Evolutionary conservation across 129 eudicot genomes (phyloP).

Genomic region (Saposhnikovia divaricata): DNA sequence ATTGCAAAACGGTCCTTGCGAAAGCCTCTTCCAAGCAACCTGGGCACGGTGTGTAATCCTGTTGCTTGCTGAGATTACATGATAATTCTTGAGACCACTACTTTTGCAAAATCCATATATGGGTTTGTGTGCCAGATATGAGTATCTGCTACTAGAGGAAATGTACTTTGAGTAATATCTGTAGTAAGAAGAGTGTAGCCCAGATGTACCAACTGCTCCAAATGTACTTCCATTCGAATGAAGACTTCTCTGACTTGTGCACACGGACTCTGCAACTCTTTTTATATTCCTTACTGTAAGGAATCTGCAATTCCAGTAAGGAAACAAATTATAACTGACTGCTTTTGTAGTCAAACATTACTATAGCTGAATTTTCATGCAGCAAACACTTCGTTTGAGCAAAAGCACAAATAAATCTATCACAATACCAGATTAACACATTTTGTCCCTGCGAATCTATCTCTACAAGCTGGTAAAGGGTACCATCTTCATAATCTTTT

Average conservation of each 20-base stretch:
- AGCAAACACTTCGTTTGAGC: not conserved
- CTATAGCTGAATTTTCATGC: not conserved
- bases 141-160: constrained; percentile 21
- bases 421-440: not conserved
- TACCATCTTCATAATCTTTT: not conserved
- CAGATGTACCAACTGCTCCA: constrained; percentile 21
- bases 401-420: not conserved
- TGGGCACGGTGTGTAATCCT: constrained; percentile 45
- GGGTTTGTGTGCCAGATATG: constrained; percentile 17
- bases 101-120: constrained; percentile 18
- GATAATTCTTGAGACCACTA: constrained; percentile 27
- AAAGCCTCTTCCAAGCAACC: constrained; percentile 56
- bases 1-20: constrained; percentile 15
- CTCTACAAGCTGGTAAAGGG: not conserved
- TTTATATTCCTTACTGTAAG: constrained; percentile 37
- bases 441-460: not conserved
- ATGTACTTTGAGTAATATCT: constrained; percentile 28
- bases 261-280: constrained; percentile 32
- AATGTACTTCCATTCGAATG: constrained; percentile 26
- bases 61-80: constrained; percentile 23
- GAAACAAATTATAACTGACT: not conserved
- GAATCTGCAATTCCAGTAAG: constrained; percentile 34
- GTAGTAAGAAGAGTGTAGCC: constrained; percentile 29
- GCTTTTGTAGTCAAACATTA: not conserved
- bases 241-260: constrained; percentile 25